phyloP scores from a whole-genome alignment of 2,329 filamentous ascomycete genomes.

The Aspergillus chevalieri region DNA sequence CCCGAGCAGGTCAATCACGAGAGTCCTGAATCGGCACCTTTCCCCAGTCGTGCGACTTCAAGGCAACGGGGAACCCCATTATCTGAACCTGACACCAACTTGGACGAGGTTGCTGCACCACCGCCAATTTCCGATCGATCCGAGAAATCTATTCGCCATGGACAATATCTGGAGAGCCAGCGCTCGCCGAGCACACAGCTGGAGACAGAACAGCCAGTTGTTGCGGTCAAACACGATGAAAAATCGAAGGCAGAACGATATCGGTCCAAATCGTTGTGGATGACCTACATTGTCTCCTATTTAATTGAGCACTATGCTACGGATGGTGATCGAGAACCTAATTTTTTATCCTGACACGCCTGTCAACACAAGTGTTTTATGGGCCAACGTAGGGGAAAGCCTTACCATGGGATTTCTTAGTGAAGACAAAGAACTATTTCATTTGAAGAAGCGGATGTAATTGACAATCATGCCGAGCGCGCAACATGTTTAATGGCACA shows the following conservation, averaged over 20 bases:
- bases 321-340: conserved; percentile 68
- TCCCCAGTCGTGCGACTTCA: neutral
- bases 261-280: neutral
- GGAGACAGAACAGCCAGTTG: neutral
- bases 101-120: neutral
- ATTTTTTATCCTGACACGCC: conserved; percentile 73
- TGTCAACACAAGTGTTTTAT: conserved; percentile 64
- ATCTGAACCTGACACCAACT: neutral
- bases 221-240: neutral
- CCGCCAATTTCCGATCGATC: neutral
- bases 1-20: neutral
- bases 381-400: conserved; percentile 77
- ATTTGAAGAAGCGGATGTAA: conserved; percentile 44
- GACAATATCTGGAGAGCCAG: neutral
- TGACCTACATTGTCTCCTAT: conserved; percentile 62
- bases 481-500: neutral
- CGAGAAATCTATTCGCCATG: neutral
- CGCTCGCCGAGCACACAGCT: neutral
- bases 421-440: conserved; percentile 68
- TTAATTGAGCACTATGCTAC: conserved; percentile 66
- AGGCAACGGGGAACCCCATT: neutral
- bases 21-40: neutral
- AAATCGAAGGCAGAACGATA: neutral
- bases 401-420: conserved; percentile 73
- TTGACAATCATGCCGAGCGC: neutral